Evolutionary conservation across 345 rosid genomes (phyloP).

Genomic region (Tarenaya hassleriana): DNA sequence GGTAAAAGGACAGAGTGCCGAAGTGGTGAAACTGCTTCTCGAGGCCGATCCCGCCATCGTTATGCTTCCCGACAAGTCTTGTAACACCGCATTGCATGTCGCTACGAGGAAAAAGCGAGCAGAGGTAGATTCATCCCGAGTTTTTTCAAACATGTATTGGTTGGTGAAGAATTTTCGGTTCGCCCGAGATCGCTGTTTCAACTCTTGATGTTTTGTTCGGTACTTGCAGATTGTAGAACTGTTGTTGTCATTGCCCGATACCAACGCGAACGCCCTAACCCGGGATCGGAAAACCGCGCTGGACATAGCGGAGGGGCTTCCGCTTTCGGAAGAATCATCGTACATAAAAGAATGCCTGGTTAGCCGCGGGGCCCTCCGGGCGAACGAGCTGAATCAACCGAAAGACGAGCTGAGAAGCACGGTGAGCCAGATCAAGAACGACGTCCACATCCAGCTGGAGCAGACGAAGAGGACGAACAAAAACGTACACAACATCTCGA

Average conservation of each 20-base stretch:
- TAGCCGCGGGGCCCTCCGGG: constrained; percentile 71
- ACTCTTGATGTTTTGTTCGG: constrained; percentile 1
- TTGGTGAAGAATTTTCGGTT: too few species aligned
- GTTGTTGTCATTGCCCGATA: constrained; percentile 71
- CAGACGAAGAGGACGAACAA: constrained; percentile 91
- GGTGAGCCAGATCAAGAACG: constrained; percentile 87
- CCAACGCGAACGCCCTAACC: constrained; percentile 75
- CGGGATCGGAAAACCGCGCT: constrained; percentile 96
- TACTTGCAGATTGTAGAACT: constrained; percentile 80
- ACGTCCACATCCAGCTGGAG: constrained; percentile 91
- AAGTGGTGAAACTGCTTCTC: constrained; percentile 83
- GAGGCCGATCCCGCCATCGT: constrained; percentile 94
- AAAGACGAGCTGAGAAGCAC: constrained; percentile 88
- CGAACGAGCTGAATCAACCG: constrained; percentile 93
- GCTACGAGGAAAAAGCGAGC: constrained; percentile 88
- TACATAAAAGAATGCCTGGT: constrained; percentile 66
- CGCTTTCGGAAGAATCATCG: constrained; percentile 71
- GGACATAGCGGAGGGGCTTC: constrained; percentile 89
- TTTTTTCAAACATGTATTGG: background rate
- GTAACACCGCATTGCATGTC: constrained; percentile 86
- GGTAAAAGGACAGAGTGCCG: constrained; percentile 81
- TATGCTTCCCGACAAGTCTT: constrained; percentile 89
- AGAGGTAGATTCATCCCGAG: too few species aligned
- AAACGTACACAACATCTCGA: constrained; percentile 88
- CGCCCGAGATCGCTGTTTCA: background rate